Evolutionary conservation across 176 grass and related monocot genomes (phyloP).

Genomic region (Saccharum spontaneum): DNA sequence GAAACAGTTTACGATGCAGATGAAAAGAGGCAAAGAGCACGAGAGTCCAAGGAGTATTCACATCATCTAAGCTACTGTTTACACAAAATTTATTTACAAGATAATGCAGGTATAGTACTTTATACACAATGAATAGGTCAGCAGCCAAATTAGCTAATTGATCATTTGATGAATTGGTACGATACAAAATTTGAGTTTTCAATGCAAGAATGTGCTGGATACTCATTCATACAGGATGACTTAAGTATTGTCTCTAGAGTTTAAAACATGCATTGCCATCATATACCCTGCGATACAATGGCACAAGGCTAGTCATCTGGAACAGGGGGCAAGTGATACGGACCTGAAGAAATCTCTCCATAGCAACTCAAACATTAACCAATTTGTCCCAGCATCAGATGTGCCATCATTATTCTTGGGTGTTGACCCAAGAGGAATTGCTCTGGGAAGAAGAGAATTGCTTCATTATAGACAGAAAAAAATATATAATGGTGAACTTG

Average conservation of each 20-base stretch:
- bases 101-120: background rate
- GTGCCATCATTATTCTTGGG: constrained; percentile 38
- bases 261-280: background rate
- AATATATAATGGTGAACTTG: background rate
- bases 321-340: background rate
- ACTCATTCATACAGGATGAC: background rate
- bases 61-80: background rate
- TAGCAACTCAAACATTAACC: constrained; percentile 95
- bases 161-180: background rate
- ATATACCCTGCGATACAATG: background rate
- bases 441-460: constrained; percentile 25
- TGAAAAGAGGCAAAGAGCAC: background rate
- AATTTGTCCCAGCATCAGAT: constrained; percentile 81
- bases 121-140: background rate
- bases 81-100: background rate
- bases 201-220: background rate
- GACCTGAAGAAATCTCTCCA: constrained; percentile 99
- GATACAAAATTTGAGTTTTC: background rate
- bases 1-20: background rate
- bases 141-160: background rate
- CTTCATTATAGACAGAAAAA: constrained; percentile 15
- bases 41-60: background rate
- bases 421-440: constrained; percentile 44
- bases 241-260: background rate
- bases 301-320: background rate